Conservation (phyloP, 129 eudicot species). For the Lonicera japonica region DNA sequence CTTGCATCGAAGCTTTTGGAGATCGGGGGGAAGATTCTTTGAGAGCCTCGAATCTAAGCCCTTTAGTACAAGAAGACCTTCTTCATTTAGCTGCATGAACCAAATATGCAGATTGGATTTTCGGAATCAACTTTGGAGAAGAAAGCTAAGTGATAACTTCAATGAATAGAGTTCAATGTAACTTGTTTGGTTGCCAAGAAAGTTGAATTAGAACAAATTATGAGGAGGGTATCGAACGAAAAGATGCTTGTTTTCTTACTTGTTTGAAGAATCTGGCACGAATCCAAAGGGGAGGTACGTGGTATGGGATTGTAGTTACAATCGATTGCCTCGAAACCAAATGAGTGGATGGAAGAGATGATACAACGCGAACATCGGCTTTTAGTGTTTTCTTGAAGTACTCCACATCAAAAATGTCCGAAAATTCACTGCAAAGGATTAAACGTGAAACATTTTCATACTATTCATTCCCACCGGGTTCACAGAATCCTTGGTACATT, state of each 20-base stretch:
- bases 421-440: slow-evolving; percentile 54
- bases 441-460: background rate
- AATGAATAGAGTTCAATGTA: too few relatives aligned
- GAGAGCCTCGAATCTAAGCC: slow-evolving; percentile 67
- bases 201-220: too few relatives aligned
- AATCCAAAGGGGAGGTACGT: slow-evolving; percentile 55
- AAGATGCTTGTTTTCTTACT: slow-evolving; percentile 25
- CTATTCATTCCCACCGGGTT: background rate
- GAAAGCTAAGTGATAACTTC: too few relatives aligned
- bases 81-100: slow-evolving; percentile 52
- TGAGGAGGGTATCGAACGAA: background rate
- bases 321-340: slow-evolving; percentile 41
- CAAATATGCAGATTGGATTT: too few relatives aligned
- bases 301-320: slow-evolving; percentile 46
- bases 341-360: slow-evolving; percentile 61
- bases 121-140: too few relatives aligned
- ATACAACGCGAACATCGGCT: slow-evolving; percentile 53
- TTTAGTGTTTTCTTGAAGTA: slow-evolving; percentile 57
- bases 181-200: too few relatives aligned
- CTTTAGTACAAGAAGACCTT: slow-evolving; percentile 61
- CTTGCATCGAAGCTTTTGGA: slow-evolving; percentile 78
- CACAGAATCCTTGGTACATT: background rate
- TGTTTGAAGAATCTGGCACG: slow-evolving; percentile 57
- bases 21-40: slow-evolving; percentile 64
- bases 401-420: slow-evolving; percentile 62